Evolutionary conservation across 2,329 filamentous ascomycete genomes (phyloP).

Genomic region (Lecanoromycetidae sp.): DNA sequence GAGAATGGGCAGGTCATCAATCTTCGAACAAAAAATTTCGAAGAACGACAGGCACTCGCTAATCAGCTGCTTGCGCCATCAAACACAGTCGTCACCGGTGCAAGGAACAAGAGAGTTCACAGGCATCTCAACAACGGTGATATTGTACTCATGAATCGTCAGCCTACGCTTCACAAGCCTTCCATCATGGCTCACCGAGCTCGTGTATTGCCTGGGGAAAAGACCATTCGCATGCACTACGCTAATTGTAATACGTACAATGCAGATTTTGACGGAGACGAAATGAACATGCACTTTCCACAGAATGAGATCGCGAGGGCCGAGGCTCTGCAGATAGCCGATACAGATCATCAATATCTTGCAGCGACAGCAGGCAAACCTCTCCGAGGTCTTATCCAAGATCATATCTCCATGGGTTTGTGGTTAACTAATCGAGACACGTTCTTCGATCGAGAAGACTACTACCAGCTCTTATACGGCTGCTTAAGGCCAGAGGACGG

Average conservation of each 20-base stretch:
- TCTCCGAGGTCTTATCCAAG: conserved; percentile 89
- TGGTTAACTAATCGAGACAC: conserved; percentile 83
- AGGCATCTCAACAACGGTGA: conserved; percentile 93
- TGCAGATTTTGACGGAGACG: conserved; percentile 96
- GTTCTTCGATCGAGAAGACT: conserved; percentile 77
- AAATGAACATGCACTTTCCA: conserved; percentile 99
- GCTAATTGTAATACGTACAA: conserved; percentile 99
- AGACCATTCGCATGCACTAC: conserved; percentile 98
- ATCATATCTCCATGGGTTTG: conserved; percentile 92
- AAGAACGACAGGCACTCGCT: conserved; percentile 78
- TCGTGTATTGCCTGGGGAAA: conserved; percentile 81
- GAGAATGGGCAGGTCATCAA: conserved; percentile 88
- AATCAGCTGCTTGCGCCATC: conserved; percentile 87
- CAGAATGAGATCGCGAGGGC: conserved; percentile 91
- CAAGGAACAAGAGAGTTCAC: conserved; percentile 89
- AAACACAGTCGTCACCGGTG: conserved; percentile 58
- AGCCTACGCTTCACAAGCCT: conserved; percentile 94
- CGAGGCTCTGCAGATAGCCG: conserved; percentile 83
- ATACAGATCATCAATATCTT: conserved; percentile 94
- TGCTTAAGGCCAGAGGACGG: conserved; percentile 81
- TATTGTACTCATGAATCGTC: conserved; percentile 96
- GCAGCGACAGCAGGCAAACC: conserved; percentile 90
- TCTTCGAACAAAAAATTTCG: conserved; percentile 71
- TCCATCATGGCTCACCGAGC: conserved; percentile 98
- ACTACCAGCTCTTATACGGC: conserved; percentile 86